These are phyloP conservation scores for Aegilops tauschii DNA, from an alignment of 176 grass and related monocot genomes.

Conservation along the genomic window DNA sequence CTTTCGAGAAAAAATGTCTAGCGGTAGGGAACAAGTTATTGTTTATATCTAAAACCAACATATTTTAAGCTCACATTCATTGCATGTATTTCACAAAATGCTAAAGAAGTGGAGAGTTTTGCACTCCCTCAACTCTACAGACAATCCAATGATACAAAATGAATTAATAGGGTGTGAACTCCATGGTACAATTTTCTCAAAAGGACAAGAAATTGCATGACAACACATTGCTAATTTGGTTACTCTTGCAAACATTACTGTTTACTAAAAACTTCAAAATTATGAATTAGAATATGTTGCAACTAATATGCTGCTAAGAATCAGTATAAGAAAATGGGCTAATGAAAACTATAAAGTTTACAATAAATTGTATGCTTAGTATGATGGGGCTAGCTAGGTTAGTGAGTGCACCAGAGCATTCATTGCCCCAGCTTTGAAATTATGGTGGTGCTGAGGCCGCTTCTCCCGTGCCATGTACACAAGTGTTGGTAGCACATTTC, in stretches of 20 bases:
- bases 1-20: background rate
- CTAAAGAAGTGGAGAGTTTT: background rate
- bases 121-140: background rate
- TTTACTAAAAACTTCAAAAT: background rate
- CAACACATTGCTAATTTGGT: background rate
- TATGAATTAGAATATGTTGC: background rate
- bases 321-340: background rate
- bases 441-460: constrained; percentile 59
- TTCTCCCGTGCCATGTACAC: constrained; percentile 93
- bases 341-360: background rate
- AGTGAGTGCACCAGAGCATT: constrained; percentile 57
- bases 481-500: constrained; percentile 53
- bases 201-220: background rate
- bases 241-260: background rate
- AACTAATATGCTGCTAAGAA: background rate
- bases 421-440: constrained; percentile 92
- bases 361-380: background rate
- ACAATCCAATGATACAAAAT: background rate
- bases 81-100: background rate
- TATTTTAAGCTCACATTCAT: background rate
- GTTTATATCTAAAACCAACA: background rate
- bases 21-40: background rate
- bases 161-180: background rate
- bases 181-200: background rate
- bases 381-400: background rate